These are phyloP conservation scores for Silene uniflora DNA, from an alignment of 148 eudicot species.

Conservation along the genomic window DNA sequence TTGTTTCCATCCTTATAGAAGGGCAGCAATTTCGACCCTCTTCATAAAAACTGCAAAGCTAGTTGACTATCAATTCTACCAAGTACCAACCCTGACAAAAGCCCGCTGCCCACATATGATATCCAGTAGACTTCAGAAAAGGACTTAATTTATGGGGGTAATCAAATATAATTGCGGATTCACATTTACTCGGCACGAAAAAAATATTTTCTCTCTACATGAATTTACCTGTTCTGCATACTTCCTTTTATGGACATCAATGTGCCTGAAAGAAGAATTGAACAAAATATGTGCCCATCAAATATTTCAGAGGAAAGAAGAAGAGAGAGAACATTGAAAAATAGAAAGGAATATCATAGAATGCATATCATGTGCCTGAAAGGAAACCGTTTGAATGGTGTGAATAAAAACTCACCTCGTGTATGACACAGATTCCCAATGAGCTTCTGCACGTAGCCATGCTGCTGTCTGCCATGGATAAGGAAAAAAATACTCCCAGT, in stretches of 20 bases:
- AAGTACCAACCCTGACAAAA: neutral
- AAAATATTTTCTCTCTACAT: neutral
- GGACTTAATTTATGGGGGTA: neutral
- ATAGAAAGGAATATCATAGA: neutral
- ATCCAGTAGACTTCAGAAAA: neutral
- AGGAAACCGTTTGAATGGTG: neutral
- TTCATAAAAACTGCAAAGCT: neutral
- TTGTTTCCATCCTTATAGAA: neutral
- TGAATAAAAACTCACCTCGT: constrained; percentile 45
- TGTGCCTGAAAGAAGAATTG: constrained; percentile 48
- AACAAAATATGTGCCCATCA: constrained; percentile 14
- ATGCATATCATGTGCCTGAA: neutral
- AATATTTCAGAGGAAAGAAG: neutral
- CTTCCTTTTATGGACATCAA: constrained; percentile 61
- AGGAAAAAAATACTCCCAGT: constrained; percentile 18
- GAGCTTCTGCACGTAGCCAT: constrained; percentile 86
- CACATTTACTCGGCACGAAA: neutral
- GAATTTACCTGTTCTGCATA: constrained; percentile 71
- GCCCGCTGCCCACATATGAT: neutral
- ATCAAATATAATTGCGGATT: neutral
- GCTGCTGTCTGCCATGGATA: constrained; percentile 69
- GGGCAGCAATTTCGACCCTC: neutral
- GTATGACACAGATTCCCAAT: constrained; percentile 64
- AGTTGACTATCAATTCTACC: neutral
- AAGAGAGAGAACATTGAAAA: neutral